Base-by-base conservation (phyloP, 2,329 filamentous ascomycete genomes). In the Penicillium sp. region DNA sequence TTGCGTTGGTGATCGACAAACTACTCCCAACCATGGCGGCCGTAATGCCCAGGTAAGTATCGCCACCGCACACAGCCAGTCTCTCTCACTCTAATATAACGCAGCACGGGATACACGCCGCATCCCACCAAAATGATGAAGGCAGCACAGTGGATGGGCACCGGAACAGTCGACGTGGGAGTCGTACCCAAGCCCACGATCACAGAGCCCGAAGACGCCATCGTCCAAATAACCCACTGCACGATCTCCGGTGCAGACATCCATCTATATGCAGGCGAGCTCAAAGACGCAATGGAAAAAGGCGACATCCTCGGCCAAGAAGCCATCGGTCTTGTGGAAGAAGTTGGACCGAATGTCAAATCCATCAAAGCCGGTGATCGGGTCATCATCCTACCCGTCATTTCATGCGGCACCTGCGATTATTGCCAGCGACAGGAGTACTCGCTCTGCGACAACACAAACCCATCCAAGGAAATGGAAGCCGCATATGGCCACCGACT, bases 241-340 rank as follows among this genome's bases (percentile, higher is more conserved):
- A 67, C 66, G 13, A 73, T 74, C 51, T 71, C 68, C 50, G 68
- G 72, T 29, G 69, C 70, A 0, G 70, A 74, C 49, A 60, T 73
- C 4, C 70, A 73, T 47, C 65, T 73, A 39, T 72, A 71, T 50
- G 63, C 60, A 16, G 70, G 70, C 33, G 67, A 70, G 27, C 54
- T 71, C 25, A 67, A 71, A 49, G 57, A 63, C 25, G 58, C 53
- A 13, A 70, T 72, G 68, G 23, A 64, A 47, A 65, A 67, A 41
- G 68, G 68, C 21, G 59, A 66, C 34, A 71, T 72, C 43, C 44
- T 72, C 47, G 66, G 66, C 43, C 66, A 70, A 51, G 70, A 72
- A 52, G 70, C 68, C 15, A 70, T 71, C 51, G 69, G 68, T 0
- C 40, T 63, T 31, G 64, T 70, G n/a, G 66, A 70, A 55, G 64